These are phyloP conservation scores for Tetraselmis chui DNA, from an alignment of 139 green algal species.

Conservation along the genomic window DNA sequence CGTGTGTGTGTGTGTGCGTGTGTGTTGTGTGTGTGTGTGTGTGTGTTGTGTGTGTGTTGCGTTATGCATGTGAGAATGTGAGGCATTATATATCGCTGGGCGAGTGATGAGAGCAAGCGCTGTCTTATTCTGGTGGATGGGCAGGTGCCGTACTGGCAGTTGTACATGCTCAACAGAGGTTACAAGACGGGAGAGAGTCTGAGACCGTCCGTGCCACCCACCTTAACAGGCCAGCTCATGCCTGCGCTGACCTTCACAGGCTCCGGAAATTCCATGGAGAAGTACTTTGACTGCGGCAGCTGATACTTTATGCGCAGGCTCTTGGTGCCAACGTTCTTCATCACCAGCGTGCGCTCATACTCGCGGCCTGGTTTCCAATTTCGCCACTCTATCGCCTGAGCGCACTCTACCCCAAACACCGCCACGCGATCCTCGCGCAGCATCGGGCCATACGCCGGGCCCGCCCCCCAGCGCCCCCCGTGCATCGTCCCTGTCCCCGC, in stretches of 20 bases:
- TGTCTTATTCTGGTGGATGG: constrained; percentile 5
- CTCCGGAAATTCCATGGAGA: constrained; percentile 69
- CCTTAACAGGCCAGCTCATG: constrained; percentile 53
- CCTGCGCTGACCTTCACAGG: constrained; percentile 54
- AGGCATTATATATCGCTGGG: background rate
- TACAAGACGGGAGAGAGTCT: too few species aligned
- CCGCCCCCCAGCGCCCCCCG: background rate
- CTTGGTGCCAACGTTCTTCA: constrained; percentile 63
- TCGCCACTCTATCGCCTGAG: constrained; percentile 48
- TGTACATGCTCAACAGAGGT: too few species aligned
- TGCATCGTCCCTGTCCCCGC: constrained; percentile 21
- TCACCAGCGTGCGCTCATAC: constrained; percentile 39
- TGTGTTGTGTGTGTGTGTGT: too few species aligned
- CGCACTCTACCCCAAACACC: constrained; percentile 57
- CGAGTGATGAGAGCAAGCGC: background rate
- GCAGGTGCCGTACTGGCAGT: background rate
- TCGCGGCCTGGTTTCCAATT: constrained; percentile 54
- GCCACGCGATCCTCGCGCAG: constrained; percentile 13
- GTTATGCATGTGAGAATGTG: too few species aligned
- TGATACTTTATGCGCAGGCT: constrained; percentile 51
- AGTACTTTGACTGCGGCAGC: constrained; percentile 48
- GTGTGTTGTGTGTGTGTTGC: too few species aligned
- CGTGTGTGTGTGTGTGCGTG: too few species aligned
- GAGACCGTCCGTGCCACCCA: constrained; percentile 1
- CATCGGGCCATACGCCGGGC: background rate